Conservation (phyloP, 352 stramenopile genomes). For the Phytophthora constricta region DNA sequence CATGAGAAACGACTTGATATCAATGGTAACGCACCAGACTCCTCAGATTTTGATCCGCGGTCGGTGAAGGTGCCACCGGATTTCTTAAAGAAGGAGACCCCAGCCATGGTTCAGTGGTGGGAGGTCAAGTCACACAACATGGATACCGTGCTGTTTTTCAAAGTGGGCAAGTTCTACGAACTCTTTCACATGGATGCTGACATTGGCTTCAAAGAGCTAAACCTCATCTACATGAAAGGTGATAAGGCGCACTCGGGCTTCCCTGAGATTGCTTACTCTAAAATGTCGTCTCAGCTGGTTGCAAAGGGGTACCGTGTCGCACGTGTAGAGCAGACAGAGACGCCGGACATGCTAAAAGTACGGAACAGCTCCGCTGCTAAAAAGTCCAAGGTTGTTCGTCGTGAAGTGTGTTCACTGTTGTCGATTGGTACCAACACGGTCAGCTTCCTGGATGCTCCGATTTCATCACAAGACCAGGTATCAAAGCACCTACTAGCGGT, state of each 20-base stretch:
- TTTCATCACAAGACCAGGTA: conserved; percentile 59
- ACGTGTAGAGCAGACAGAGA: conserved; percentile 99
- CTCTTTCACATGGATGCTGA: conserved; percentile 99
- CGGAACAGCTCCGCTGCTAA: conserved; percentile 84
- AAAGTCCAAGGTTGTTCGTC: conserved; percentile 90
- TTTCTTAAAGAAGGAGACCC: conserved; percentile 92
- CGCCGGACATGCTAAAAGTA: conserved; percentile 96
- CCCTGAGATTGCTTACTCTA: conserved; percentile 97
- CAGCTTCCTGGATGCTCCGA: conserved; percentile 93
- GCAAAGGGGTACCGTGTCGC: conserved; percentile 97
- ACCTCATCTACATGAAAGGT: conserved; percentile 99
- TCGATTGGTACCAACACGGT: conserved; percentile 95
- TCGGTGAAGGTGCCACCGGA: conserved; percentile 92
- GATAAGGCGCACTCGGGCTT: conserved; percentile 98
- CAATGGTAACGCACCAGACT: conserved; percentile 74
- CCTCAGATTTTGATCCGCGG: conserved; percentile 93
- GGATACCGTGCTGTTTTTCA: conserved; percentile 99
- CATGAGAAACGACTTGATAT: conserved; percentile 88
- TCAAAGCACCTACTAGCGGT: conserved; percentile 68
- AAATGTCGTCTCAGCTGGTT: conserved; percentile 95
- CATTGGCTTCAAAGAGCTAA: conserved; percentile 95
- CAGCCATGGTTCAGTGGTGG: conserved; percentile 99
- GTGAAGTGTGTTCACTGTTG: conserved; percentile 97
- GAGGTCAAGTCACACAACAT: conserved; percentile 97
- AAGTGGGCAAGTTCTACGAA: conserved; percentile 98